Evolutionary conservation across 2,329 filamentous ascomycete genomes (phyloP), one percentile per base, ranked within the genome.

Genomic region (Ophiocordyceps unilateralis): DNA sequence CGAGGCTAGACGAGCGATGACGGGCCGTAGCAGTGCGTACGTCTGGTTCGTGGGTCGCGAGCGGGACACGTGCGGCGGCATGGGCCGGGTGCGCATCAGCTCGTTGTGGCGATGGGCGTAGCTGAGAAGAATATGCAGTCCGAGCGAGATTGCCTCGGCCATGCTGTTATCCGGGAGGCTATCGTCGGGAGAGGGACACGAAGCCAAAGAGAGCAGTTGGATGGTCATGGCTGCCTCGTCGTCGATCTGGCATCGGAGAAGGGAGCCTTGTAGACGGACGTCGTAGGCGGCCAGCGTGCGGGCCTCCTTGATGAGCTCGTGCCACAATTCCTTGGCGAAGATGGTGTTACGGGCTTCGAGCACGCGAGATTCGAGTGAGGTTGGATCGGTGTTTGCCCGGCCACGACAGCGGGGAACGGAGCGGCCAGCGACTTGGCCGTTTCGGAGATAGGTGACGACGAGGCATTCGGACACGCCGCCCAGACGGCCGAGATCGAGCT

Each of bases 281-380:
- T 80, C 76, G 46, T 83, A 78, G 11, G 78, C 76, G 3, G 80
- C 70, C 20, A 94, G 66, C 0, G 71, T 70, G 15, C 87, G 80
- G 0, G 83, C 78, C 61, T 98, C 91, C 17, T 85, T 74, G 42
- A 81, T 79, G 46, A 96, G 68, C 60, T 98, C 91, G 51, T 93
- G 79, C 72, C 87, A 95, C 2, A 98, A 65, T 56, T 98, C 91
- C 55, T 88, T 80, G 23, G 83, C 78, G 52, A 84, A 87, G 19
- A 89, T 69, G 41, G 82, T 85, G 58, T 91, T 82, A 44, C 84
- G 72, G 2, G 84, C 82, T 51, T 83, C 75, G 17, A 80, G 73
- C 26, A 93, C 83, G 10, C 78, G 71, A 24, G 76, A 68, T 49
- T 85, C 76, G 9, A 88, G 64, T 1, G 54, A 55, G 50, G 32